These are phyloP conservation scores for Neurospora discreta DNA, from an alignment of 495 filamentous ascomycete species.

Conservation along the genomic window DNA sequence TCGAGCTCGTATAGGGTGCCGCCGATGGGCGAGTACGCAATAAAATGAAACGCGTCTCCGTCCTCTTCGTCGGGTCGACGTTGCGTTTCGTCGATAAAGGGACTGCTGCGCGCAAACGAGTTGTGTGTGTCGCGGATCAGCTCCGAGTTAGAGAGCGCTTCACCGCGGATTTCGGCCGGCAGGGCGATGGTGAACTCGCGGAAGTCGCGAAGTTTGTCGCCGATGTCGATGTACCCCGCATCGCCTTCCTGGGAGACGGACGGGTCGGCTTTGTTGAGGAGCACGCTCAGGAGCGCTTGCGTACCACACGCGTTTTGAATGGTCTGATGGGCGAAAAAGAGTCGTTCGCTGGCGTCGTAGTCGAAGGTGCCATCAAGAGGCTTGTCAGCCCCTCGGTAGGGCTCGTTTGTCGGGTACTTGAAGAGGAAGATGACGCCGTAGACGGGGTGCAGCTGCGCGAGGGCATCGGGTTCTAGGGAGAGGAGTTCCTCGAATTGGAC, in stretches of 20 bases:
- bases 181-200: slow-evolving; percentile 85
- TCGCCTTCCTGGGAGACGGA: slow-evolving; percentile 1
- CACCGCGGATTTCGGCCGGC: slow-evolving; percentile 62
- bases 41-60: slow-evolving; percentile 94
- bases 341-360: slow-evolving; percentile 51
- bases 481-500: slow-evolving; percentile 97
- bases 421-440: slow-evolving; percentile 99
- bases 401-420: slow-evolving; percentile 79
- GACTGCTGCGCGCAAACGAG: slow-evolving; percentile 74
- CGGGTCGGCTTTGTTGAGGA: slow-evolving; percentile 66
- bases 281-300: slow-evolving; percentile 83
- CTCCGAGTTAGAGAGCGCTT: slow-evolving; percentile 55
- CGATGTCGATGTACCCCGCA: slow-evolving; percentile 33
- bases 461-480: slow-evolving; percentile 69
- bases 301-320: slow-evolving; percentile 99
- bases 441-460: slow-evolving; percentile 68
- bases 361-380: slow-evolving; percentile 76
- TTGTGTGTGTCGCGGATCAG: slow-evolving; percentile 89
- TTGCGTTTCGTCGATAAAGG: slow-evolving; percentile 82
- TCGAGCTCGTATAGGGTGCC: slow-evolving; percentile 86
- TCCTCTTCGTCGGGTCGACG: slow-evolving; percentile 44
- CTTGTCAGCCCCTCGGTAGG: slow-evolving; percentile 43
- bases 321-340: slow-evolving; percentile 96
- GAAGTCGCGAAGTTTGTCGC: slow-evolving; percentile 60
- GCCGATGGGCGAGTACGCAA: slow-evolving; percentile 80